Evolutionary conservation across 352 stramenopile species (phyloP), one percentile per base, ranked within the genome.

Genomic region (Phytophthora megakarya): DNA sequence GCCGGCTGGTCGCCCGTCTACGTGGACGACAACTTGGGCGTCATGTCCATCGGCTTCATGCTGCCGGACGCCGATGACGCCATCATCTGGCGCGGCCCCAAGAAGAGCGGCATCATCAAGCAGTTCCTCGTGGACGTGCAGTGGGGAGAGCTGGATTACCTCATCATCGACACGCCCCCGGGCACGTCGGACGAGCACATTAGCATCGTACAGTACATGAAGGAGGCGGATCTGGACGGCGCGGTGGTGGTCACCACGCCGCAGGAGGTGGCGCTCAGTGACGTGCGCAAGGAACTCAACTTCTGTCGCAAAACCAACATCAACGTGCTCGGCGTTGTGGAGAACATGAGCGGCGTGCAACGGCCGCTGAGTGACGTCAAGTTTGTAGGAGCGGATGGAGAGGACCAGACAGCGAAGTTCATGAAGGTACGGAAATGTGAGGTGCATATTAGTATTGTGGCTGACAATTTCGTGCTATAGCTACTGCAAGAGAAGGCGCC

Each of bases 81-180:
- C 23, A 98, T 99, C 49, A 99, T 99, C 58, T 99, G 98, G 98
- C 84, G 98, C 55, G 98, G 98, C 18, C 98, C 98, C 11, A 95
- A 98, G 76, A 99, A 99, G 81, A 99, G 99, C 80, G 98, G 95
- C 35, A 92, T 99, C 35, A 99, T 99, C 81, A 99, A 99, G 83
- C 98, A 99, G 81, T 99, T 99, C 76, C 86, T 99, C 32, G 99
- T 98, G 15, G 95, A 99, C 65, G 98, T 99, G 13, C 95, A 99
- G 80, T 99, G 98, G 98, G 98, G 97, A 16, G 82, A 98, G 32
- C 89, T 99, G 39, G 98, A 99, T 84, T 99, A 99, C 73, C 80
- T 99, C 37, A 98, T 99, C 68, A 97, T 99, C 35, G 98, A 99
- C 78, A 99, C 97, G 63, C 98, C 98, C 4, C 98, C 98, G 8